Percentiles rank a stretch among this genome's conserved stretches.
Evolutionary conservation across 306 rosid species (phyloP).

Genomic region (Crotalaria pallida): DNA sequence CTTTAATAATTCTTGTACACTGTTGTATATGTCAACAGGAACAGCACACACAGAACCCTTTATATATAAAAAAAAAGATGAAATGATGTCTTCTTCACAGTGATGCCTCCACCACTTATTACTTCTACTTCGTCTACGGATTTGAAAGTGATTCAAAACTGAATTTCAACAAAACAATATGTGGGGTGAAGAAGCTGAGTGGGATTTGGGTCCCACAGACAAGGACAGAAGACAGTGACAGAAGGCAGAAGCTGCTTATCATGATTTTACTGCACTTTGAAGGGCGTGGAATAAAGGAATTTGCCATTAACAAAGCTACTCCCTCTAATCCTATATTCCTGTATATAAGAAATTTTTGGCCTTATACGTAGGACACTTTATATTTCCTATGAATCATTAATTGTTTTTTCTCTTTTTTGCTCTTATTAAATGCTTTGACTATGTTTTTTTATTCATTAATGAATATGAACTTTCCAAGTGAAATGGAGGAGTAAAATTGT

Average conservation of each 20-base stretch:
- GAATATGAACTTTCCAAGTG: no score
- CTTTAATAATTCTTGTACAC: background rate
- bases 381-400: no score
- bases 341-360: no score
- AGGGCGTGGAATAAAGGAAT: slow-evolving; percentile 20
- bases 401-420: no score
- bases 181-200: background rate
- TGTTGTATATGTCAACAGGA: background rate
- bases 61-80: slow-evolving; percentile 33
- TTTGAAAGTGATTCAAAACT: slow-evolving; percentile 11
- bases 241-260: background rate
- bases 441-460: no score
- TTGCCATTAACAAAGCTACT: no score
- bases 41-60: background rate
- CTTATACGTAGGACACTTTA: no score
- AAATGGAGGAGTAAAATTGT: no score
- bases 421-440: no score
- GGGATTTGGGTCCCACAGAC: slow-evolving; percentile 35
- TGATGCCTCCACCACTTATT: background rate
- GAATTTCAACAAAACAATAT: slow-evolving; percentile 20
- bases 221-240: slow-evolving; percentile 6
- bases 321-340: no score
- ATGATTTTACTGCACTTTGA: background rate
- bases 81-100: background rate
- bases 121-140: slow-evolving; percentile 1